Conservation (phyloP, 2,329 filamentous ascomycete genomes). For the Paraphaeosphaeria minitans region DNA sequence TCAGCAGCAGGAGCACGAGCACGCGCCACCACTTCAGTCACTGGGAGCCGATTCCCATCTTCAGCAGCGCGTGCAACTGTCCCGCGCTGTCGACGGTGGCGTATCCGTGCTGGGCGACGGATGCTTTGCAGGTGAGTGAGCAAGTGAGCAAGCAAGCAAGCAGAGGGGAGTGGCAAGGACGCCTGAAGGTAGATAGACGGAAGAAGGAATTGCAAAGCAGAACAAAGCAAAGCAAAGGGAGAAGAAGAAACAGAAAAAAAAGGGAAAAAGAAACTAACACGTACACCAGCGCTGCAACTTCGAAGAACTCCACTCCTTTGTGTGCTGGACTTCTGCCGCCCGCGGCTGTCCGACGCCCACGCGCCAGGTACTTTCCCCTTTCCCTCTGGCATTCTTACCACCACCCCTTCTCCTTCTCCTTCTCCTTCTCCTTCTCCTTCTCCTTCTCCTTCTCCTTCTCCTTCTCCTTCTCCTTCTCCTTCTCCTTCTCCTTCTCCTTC, state of each 20-base stretch:
- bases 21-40: slow-evolving; percentile 52
- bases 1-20: slow-evolving; percentile 26
- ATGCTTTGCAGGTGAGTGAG: slow-evolving; percentile 32
- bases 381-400: too few relatives aligned
- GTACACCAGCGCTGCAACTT: slow-evolving; percentile 31
- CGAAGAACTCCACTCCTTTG: slow-evolving; percentile 36
- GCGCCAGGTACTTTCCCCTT: slow-evolving; percentile 20
- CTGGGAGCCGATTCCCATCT: slow-evolving; percentile 61
- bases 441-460: too few relatives aligned
- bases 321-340: slow-evolving; percentile 35
- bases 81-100: slow-evolving; percentile 24
- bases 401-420: too few relatives aligned
- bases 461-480: too few relatives aligned
- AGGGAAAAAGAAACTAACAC: slow-evolving; percentile 11
- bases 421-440: too few relatives aligned
- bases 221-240: neutral
- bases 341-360: slow-evolving; percentile 37
- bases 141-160: too few relatives aligned
- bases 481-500: too few relatives aligned
- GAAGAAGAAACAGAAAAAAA: neutral
- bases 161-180: too few relatives aligned
- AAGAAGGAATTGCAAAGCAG: neutral
- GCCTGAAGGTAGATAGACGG: too few relatives aligned
- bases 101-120: slow-evolving; percentile 39
- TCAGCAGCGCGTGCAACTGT: slow-evolving; percentile 55